phyloP scores from a whole-genome alignment of 176 grass and related monocot genomes.

The Musa schizocarpa region DNA sequence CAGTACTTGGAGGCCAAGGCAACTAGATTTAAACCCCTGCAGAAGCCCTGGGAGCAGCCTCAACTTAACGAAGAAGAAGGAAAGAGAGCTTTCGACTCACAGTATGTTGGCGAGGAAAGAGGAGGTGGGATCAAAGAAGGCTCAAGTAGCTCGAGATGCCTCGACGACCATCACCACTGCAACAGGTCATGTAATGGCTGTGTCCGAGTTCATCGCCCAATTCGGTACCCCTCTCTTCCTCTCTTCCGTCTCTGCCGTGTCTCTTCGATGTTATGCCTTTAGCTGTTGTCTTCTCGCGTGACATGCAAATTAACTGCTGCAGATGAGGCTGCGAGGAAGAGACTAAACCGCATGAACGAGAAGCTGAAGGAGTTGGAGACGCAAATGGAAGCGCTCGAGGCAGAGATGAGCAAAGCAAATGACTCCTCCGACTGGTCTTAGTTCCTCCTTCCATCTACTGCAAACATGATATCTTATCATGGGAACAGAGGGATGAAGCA shows the following conservation, averaged over 20 bases:
- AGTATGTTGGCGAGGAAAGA: conserved; percentile 5
- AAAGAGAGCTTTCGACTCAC: too few species aligned
- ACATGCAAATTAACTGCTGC: background rate
- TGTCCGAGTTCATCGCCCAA: conserved; percentile 37
- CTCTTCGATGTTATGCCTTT: background rate
- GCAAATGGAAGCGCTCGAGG: conserved; percentile 83
- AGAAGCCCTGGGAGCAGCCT: too few species aligned
- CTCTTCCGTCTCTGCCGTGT: background rate
- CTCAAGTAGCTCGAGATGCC: background rate
- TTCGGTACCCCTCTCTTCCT: conserved; percentile 14
- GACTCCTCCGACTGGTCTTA: background rate
- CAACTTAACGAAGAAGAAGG: too few species aligned
- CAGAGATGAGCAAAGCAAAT: conserved; percentile 48
- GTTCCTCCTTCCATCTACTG: background rate
- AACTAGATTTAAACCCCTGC: too few species aligned
- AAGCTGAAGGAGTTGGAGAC: conserved; percentile 57
- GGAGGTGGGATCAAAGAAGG: background rate
- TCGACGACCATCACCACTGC: background rate
- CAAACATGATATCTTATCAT: background rate
- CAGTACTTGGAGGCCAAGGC: too few species aligned
- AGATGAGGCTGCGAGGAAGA: conserved; percentile 56
- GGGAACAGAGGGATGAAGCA: too few species aligned
- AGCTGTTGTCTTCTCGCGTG: too few species aligned
- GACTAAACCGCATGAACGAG: conserved; percentile 50
- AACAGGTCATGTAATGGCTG: conserved; percentile 14